A percentile compares a stretch with the other conserved stretches of the same genome.
These are phyloP conservation scores for Hypoxylon sp. DNA, from an alignment of 2,329 filamentous ascomycete genomes.

Conservation along the genomic window DNA sequence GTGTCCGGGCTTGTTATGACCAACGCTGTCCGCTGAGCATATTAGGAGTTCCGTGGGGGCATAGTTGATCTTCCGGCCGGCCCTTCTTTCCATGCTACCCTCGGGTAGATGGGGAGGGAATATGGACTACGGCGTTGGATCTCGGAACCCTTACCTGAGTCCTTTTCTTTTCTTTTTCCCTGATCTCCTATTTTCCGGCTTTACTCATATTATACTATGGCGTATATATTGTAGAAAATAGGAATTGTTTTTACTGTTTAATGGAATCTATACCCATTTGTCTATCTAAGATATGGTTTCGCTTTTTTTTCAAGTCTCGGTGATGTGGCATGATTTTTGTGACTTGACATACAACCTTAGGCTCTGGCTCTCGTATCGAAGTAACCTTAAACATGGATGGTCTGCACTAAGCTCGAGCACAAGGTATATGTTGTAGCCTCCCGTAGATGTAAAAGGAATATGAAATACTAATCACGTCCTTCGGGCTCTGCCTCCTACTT, in stretches of 20 bases:
- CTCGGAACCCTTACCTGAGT: no score
- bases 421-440: no score
- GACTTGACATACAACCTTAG: neutral
- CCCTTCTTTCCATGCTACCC: neutral
- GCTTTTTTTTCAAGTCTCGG: neutral
- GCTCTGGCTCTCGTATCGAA: neutral
- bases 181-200: neutral
- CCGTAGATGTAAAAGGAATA: no score
- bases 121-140: constrained; percentile 13
- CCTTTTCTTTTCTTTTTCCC: neutral
- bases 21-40: neutral
- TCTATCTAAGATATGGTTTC: neutral
- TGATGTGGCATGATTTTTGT: neutral
- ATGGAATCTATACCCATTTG: neutral
- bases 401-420: no score
- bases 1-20: neutral
- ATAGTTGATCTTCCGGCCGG: neutral
- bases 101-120: neutral
- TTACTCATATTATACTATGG: neutral
- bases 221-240: constrained; percentile 2
- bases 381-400: neutral
- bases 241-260: neutral
- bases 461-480: no score
- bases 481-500: no score
- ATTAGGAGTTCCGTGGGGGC: constrained; percentile 6